Evolutionary conservation across 768 basidiomycete genomes (phyloP).

Genomic region (Kwoniella sp.): DNA sequence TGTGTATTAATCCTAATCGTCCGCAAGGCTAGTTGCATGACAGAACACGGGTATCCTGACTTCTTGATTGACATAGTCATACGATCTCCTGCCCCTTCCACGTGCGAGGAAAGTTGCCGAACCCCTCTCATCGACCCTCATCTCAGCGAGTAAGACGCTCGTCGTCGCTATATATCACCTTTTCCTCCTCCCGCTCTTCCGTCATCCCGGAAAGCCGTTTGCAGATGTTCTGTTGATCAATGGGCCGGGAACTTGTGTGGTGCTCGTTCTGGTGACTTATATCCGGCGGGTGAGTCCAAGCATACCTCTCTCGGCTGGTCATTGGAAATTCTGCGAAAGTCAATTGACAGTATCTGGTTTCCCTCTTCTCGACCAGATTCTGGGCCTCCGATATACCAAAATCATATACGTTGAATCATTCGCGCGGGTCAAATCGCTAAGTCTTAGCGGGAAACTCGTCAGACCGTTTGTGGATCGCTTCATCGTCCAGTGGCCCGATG

Average conservation of each 20-base stretch:
- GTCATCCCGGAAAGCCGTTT: slow-evolving; percentile 46
- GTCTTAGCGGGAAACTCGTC: slow-evolving; percentile 80
- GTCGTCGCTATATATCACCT: slow-evolving; percentile 66
- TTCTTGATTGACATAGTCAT: slow-evolving; percentile 24
- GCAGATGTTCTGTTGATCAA: slow-evolving; percentile 82
- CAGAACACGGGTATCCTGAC: no score
- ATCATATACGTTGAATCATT: slow-evolving; percentile 92
- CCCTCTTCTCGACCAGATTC: slow-evolving; percentile 61
- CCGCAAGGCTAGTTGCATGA: no score
- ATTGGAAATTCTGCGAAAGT: slow-evolving; percentile 2
- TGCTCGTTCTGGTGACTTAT: slow-evolving; percentile 71
- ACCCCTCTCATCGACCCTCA: slow-evolving; percentile 68
- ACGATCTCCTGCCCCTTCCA: slow-evolving; percentile 63
- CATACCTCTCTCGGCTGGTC: slow-evolving; percentile 21
- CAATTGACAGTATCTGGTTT: neutral
- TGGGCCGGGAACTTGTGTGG: slow-evolving; percentile 91
- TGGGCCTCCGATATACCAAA: slow-evolving; percentile 71
- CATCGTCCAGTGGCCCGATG: slow-evolving; percentile 83
- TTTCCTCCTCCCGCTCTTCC: slow-evolving; percentile 61
- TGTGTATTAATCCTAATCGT: no score
- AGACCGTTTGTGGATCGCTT: slow-evolving; percentile 86
- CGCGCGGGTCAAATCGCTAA: slow-evolving; percentile 78
- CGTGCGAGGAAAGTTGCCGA: slow-evolving; percentile 88
- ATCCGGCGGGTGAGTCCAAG: slow-evolving; percentile 67
- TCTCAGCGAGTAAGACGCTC: slow-evolving; percentile 69